Evolutionary conservation across 2,329 filamentous ascomycete genomes (phyloP).

Genomic region (Diaporthe helianthi): DNA sequence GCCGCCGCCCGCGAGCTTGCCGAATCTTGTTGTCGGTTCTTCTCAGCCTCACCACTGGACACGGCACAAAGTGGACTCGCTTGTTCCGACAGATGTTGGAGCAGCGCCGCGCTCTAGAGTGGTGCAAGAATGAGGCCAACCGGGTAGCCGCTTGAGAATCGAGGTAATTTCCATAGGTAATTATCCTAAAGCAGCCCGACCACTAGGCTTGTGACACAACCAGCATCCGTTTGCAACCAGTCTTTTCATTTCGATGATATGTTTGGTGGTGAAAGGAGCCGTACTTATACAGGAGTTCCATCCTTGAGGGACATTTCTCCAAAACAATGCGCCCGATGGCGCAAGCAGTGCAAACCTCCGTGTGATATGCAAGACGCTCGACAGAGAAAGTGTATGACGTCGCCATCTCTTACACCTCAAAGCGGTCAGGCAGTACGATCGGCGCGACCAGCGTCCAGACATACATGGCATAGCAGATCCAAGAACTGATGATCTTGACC

Average conservation of each 20-base stretch:
- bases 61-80: slow-evolving; percentile 18
- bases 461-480: slow-evolving; percentile 96
- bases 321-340: neutral
- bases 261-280: neutral
- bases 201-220: slow-evolving; percentile 14
- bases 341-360: slow-evolving; percentile 14
- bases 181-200: neutral
- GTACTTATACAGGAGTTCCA: slow-evolving; percentile 26
- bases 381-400: slow-evolving; percentile 44
- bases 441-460: slow-evolving; percentile 92
- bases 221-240: slow-evolving; percentile 25
- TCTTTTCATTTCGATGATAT: neutral
- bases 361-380: slow-evolving; percentile 35
- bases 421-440: slow-evolving; percentile 83
- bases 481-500: slow-evolving; percentile 98
- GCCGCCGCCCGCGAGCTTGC: slow-evolving; percentile 17
- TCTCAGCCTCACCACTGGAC: slow-evolving; percentile 11
- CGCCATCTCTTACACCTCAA: slow-evolving; percentile 58
- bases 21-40: slow-evolving; percentile 26
- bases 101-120: neutral
- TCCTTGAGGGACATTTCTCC: neutral
- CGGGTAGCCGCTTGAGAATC: slow-evolving; percentile 24
- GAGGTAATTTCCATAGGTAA: neutral
- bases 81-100: slow-evolving; percentile 6
- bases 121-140: neutral